Conservation (phyloP, 2,329 filamentous ascomycete species). For the Cyphellophora europaea region DNA sequence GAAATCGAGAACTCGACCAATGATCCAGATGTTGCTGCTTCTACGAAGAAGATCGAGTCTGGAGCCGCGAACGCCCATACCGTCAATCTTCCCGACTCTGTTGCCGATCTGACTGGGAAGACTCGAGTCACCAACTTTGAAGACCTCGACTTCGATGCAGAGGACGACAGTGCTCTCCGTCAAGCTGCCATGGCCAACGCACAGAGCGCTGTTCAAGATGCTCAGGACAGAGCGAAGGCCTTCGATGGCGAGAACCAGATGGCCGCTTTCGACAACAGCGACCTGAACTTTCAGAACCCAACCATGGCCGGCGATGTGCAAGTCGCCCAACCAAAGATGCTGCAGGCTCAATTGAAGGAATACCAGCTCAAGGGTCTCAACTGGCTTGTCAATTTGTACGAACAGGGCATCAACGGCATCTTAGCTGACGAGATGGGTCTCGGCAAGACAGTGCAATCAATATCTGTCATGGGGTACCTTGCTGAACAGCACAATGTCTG, state of each 20-base stretch:
- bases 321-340: constrained; percentile 85
- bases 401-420: constrained; percentile 99
- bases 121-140: constrained; percentile 87
- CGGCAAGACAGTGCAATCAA: constrained; percentile 97
- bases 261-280: constrained; percentile 78
- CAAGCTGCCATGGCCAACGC: constrained; percentile 90
- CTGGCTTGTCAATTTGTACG: constrained; percentile 97
- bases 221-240: constrained; percentile 81
- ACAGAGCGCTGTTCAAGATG: constrained; percentile 89
- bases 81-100: constrained; percentile 37
- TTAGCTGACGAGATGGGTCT: constrained; percentile 99
- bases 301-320: constrained; percentile 90
- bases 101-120: constrained; percentile 35
- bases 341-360: constrained; percentile 91
- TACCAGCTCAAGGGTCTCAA: constrained; percentile 99
- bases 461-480: constrained; percentile 97
- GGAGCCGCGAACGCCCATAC: constrained; percentile 29
- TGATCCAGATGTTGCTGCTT: constrained; percentile 58
- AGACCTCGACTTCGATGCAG: constrained; percentile 88
- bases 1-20: constrained; percentile 87
- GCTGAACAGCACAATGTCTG: constrained; percentile 96
- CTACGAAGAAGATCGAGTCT: constrained; percentile 23
- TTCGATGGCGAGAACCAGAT: constrained; percentile 68
- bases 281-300: constrained; percentile 99
- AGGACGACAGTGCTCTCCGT: constrained; percentile 73